Base-by-base conservation (phyloP, 75 land plant genomes). In the Pinus albicaulis region DNA sequence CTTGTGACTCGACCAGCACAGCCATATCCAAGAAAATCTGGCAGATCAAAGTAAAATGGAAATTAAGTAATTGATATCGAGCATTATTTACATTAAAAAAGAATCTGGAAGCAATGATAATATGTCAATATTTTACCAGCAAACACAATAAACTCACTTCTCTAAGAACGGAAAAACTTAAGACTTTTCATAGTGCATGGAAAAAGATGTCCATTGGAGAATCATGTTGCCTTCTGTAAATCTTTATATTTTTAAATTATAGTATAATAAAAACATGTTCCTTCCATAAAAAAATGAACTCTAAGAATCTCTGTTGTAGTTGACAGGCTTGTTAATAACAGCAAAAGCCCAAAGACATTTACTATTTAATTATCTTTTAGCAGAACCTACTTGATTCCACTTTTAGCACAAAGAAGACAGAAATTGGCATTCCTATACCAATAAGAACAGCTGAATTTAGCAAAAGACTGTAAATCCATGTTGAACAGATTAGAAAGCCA, bases 21-120 rank as follows among this genome's bases (percentile, higher is more conserved):
- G 96, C 87, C 93, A 95, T 91, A 65, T 95, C 98, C 41, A 95
- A 77, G 75, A 88, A 95, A 70, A 95, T 88, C 98, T 93, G 79
- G 71, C 24, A n/a, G 16, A 15, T 14, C 3, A 17, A 6, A 59
- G 14, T 59, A 48, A 58, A 20, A 22, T 5, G 69, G 25, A 63
- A 15, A 59, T 28, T 25, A 17, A 19, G 26, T 70, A 19, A 19
- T 26, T 17, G 20, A 10, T 59, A 72, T 59, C 23, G 22, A 60
- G n/a, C 8, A 28, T 20, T 41, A n/a, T 38, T 68, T 31, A 64
- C 52, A 68, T 7, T 7, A 68, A 38, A n/a, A 68, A 68, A n/a
- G 14, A 68, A 38, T 41, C 13, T n/a, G n/a, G 38, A 41, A 34
- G 70, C 34, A 3, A 66, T 19, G n/a, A n/a, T 66, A 63, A 66